phyloP scores from a whole-genome alignment of 2,329 filamentous ascomycete genomes.

The Fonsecaea pedrosoi region DNA sequence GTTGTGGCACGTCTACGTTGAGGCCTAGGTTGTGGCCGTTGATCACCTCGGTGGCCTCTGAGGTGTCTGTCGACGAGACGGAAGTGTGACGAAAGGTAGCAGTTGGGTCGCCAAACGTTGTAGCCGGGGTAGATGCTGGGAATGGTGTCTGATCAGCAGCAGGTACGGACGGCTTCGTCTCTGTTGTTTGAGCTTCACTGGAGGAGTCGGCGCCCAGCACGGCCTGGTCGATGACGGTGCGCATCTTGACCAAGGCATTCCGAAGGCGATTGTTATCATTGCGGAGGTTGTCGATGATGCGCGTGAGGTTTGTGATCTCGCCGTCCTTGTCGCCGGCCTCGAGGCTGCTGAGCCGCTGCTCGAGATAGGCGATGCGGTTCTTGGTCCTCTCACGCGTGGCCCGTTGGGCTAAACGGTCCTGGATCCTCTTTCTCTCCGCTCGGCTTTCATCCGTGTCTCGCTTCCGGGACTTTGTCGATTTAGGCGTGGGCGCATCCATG shows the following conservation, averaged over 20 bases:
- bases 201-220: slow-evolving; percentile 21
- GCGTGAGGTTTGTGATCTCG: slow-evolving; percentile 30
- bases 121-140: not conserved
- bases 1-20: slow-evolving; percentile 7
- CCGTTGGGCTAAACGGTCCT: slow-evolving; percentile 39
- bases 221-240: slow-evolving; percentile 32
- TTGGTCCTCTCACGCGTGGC: slow-evolving; percentile 41
- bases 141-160: slow-evolving; percentile 4
- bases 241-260: slow-evolving; percentile 35
- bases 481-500: slow-evolving; percentile 22
- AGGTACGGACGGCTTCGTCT: slow-evolving; percentile 9
- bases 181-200: not conserved
- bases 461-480: slow-evolving; percentile 17
- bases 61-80: slow-evolving; percentile 29
- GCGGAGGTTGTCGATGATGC: slow-evolving; percentile 32
- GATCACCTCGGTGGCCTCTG: slow-evolving; percentile 23
- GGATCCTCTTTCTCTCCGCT: slow-evolving; percentile 36
- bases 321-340: slow-evolving; percentile 33
- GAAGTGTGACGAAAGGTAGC: slow-evolving; percentile 22
- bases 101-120: slow-evolving; percentile 13
- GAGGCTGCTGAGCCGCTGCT: slow-evolving; percentile 34
- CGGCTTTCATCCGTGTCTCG: slow-evolving; percentile 31
- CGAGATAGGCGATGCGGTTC: slow-evolving; percentile 36
- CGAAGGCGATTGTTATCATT: slow-evolving; percentile 34
- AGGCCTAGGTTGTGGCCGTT: slow-evolving; percentile 4